These are phyloP conservation scores for Drosera spatulata DNA, from an alignment of 179 eudicot genomes.

Conservation along the genomic window DNA sequence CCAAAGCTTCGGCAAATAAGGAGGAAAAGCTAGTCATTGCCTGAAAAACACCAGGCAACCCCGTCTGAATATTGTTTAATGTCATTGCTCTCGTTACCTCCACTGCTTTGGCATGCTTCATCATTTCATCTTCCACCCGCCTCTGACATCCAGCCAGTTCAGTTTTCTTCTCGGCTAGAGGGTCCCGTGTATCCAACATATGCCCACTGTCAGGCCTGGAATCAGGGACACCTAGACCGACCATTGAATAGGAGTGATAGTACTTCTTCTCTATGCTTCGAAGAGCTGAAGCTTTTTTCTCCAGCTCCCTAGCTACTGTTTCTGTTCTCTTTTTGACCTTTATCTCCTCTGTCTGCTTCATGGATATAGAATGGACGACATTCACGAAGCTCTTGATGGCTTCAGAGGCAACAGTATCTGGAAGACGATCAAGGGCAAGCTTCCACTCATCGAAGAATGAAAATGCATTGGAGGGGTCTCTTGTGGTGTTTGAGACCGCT, in stretches of 20 bases:
- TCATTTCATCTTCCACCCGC: constrained; percentile 78
- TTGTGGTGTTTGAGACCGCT: constrained; percentile 14
- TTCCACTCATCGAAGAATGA: constrained; percentile 86
- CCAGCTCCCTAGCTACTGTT: constrained; percentile 73
- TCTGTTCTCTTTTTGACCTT: constrained; percentile 71
- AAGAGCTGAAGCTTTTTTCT: constrained; percentile 70
- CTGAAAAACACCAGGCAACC: constrained; percentile 87
- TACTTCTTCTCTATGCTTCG: constrained; percentile 81
- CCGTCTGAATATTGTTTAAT: constrained; percentile 77
- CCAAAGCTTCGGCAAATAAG: constrained; percentile 56
- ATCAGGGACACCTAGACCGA: constrained; percentile 66
- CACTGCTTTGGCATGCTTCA: constrained; percentile 72
- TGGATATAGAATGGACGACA: constrained; percentile 65
- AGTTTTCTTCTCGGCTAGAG: constrained; percentile 61
- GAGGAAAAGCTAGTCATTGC: constrained; percentile 85
- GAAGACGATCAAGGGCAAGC: constrained; percentile 78
- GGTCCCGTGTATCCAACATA: constrained; percentile 64
- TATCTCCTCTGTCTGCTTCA: constrained; percentile 70
- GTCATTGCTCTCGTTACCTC: constrained; percentile 94
- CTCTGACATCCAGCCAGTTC: constrained; percentile 78
- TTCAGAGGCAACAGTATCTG: constrained; percentile 89
- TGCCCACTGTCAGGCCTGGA: constrained; percentile 44
- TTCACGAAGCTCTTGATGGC: constrained; percentile 93
- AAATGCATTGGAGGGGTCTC: constrained; percentile 42
- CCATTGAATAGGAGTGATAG: constrained; percentile 77